Base-by-base conservation (phyloP, 2,329 filamentous ascomycete genomes). In the Fusarium pseudocircinatum region DNA sequence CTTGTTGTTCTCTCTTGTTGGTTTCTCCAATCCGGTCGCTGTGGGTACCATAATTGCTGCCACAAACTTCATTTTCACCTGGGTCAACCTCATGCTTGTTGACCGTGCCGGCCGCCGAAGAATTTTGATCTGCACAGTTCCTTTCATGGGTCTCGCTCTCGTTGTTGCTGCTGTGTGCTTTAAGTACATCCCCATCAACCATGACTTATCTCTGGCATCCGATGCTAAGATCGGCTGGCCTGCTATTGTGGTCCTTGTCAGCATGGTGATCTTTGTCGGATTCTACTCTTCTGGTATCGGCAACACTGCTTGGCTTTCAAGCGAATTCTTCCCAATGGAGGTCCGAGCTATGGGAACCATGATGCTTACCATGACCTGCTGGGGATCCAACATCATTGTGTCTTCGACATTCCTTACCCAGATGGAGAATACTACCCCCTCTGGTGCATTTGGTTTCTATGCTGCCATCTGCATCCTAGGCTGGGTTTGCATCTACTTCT, bases 401-500 rank as follows among this genome's bases (percentile, higher is more conserved):
- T 79, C 84, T 13, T 86, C 84, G 7, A 87, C 85, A 0, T 88
- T 88, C 78, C 75, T 87, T 18, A 84, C 82, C 7, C 74, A 77
- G 34, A 87, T 87, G 82, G 82, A 87, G 68, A 78, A 78, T n/a
- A 85, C 83, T 60, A 87, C 86, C 0, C 85, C 85, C 0, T 84
- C 81, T 6, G 86, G 86, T 2, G 83, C 86, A 0, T 88, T 88
- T 67, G 85, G 85, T 8, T 87, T 88, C 77, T 88, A 87, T 62
- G 84, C 85, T 2, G 84, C 80, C 1, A 85, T 88, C 40, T 87
- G 85, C 70, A 81, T 85, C 62, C 71, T 85, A 42, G 85, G 85
- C 81, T 84, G 72, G 67, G 64, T 66, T 9, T 77, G 67, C 62
- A 82, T 88, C 30, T 82, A 84, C 60, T 84, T 87, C 79, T 87